phyloP scores from a whole-genome alignment of 352 stramenopile genomes.

The Globisporangium acanthophoron region DNA sequence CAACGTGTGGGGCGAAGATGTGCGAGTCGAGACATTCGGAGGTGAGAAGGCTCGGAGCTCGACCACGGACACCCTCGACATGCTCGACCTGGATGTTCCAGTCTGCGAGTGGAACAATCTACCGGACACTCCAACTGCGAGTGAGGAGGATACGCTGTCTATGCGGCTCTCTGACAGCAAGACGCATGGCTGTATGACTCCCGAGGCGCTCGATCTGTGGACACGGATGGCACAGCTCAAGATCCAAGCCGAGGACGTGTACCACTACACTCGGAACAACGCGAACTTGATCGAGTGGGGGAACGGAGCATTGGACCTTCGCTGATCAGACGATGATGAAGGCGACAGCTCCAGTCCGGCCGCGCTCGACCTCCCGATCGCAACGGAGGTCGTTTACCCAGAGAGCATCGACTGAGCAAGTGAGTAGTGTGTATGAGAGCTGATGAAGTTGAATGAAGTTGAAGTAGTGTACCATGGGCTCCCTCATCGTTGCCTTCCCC shows the following conservation, averaged over 20 bases:
- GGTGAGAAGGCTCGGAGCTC: background rate
- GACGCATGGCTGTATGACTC: background rate
- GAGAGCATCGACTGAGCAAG: background rate
- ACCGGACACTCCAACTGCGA: background rate
- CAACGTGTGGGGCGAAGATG: too few relatives aligned
- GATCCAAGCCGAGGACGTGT: background rate
- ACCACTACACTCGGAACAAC: background rate
- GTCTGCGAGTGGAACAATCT: slow-evolving; percentile 1
- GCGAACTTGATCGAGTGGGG: background rate
- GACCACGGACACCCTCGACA: background rate
- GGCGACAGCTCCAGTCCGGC: background rate
- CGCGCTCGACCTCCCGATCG: background rate
- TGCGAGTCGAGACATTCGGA: background rate
- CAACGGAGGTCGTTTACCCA: background rate
- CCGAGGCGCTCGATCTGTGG: background rate
- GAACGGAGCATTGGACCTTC: background rate
- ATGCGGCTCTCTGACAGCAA: background rate
- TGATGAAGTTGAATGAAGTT: too few relatives aligned
- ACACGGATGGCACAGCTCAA: background rate
- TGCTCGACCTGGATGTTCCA: background rate
- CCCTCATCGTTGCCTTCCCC: too few relatives aligned
- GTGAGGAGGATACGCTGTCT: background rate
- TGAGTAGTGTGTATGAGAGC: too few relatives aligned
- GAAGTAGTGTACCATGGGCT: too few relatives aligned
- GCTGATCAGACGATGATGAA: background rate